These are phyloP conservation scores for Ophiostoma quercus DNA, from an alignment of 2,329 filamentous ascomycete species.

Conservation along the genomic window DNA sequence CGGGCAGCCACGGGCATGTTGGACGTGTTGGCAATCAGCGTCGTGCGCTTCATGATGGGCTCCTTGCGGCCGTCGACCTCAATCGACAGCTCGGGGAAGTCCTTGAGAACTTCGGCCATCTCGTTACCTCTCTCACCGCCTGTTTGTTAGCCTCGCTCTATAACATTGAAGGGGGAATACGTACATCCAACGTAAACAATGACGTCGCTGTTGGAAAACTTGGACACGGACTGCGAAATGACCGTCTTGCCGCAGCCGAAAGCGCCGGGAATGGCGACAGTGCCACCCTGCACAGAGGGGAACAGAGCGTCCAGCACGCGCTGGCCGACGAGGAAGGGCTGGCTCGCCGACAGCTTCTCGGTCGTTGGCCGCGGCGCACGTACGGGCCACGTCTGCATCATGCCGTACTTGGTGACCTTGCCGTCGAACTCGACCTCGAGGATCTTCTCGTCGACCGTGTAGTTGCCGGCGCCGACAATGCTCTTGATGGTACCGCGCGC, in stretches of 20 bases:
- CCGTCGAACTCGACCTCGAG: slow-evolving; percentile 96
- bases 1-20: slow-evolving; percentile 99
- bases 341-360: slow-evolving; percentile 84
- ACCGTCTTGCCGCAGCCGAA: slow-evolving; percentile 99
- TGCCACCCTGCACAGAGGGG: slow-evolving; percentile 93
- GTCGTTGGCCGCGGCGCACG: slow-evolving; percentile 88
- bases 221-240: slow-evolving; percentile 96
- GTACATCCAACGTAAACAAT: slow-evolving; percentile 83
- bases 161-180: neutral
- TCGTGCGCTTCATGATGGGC: slow-evolving; percentile 99
- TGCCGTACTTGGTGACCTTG: slow-evolving; percentile 85
- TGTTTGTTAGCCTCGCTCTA: neutral
- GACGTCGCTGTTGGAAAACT: slow-evolving; percentile 99
- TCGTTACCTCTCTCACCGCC: slow-evolving; percentile 84
- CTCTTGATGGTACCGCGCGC: slow-evolving; percentile 87
- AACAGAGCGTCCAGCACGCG: slow-evolving; percentile 94
- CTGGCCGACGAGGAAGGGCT: slow-evolving; percentile 93
- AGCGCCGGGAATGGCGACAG: slow-evolving; percentile 94
- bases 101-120: slow-evolving; percentile 99
- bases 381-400: slow-evolving; percentile 99
- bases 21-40: slow-evolving; percentile 96
- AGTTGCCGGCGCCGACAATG: slow-evolving; percentile 83
- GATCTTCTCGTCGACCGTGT: slow-evolving; percentile 90
- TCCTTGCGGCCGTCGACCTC: slow-evolving; percentile 91
- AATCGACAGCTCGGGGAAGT: slow-evolving; percentile 97